phyloP scores from a whole-genome alignment of 805 yeast genomes.

The Kodamaea restingae region DNA sequence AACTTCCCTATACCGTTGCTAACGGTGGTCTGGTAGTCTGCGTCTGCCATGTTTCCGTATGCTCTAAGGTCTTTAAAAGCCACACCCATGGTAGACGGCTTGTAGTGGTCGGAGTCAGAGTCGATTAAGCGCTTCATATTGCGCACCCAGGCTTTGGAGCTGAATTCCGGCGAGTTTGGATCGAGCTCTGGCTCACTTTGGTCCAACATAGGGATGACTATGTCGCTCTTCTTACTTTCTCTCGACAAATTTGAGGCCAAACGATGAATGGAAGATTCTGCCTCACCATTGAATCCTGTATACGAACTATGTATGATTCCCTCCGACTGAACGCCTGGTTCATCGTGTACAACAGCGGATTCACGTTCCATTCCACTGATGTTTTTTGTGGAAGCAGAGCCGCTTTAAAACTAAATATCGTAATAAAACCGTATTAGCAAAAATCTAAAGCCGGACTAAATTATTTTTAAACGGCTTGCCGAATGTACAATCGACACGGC shows the following conservation, averaged over 20 bases:
- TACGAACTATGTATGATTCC: no score
- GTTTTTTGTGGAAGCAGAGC: no score
- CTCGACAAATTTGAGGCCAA: background rate
- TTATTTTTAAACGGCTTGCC: no score
- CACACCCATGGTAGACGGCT: slow-evolving; percentile 14
- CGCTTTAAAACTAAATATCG: no score
- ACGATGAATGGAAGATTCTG: background rate
- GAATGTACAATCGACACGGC: no score
- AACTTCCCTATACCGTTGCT: slow-evolving; percentile 9
- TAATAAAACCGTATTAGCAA: no score
- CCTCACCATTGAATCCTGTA: background rate
- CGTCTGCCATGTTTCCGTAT: slow-evolving; percentile 12
- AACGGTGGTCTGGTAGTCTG: slow-evolving; percentile 15
- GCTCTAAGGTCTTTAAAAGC: slow-evolving; percentile 14
- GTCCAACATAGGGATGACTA: background rate
- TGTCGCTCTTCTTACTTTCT: background rate
- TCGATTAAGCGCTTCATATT: slow-evolving; percentile 11
- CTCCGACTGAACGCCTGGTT: no score
- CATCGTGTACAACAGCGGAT: no score
- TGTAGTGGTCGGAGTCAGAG: slow-evolving; percentile 13
- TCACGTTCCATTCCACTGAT: no score
- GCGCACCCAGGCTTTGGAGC: slow-evolving; percentile 13
- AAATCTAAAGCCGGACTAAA: no score
- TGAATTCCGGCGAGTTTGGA: slow-evolving; percentile 12
- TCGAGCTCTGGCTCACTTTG: slow-evolving; percentile 6